Evolutionary conservation across 805 yeast species (phyloP).

Genomic region (Spathaspora gorwiae): DNA sequence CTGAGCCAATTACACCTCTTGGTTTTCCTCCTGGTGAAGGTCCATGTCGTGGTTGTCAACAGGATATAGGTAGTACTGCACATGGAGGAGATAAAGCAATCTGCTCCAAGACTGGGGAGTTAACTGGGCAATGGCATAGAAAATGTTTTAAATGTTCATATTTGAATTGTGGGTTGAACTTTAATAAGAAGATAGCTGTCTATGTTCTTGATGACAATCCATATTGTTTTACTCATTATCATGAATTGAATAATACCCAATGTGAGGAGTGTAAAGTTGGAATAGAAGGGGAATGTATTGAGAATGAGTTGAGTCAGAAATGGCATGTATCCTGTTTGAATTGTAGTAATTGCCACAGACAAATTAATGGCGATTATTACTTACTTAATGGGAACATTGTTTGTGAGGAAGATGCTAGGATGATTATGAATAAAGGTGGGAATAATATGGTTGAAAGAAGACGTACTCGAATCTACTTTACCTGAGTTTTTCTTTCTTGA

Average conservation of each 20-base stretch:
- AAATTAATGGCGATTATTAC: conserved; percentile 53
- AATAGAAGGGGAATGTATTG: conserved; percentile 88
- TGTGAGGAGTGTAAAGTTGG: conserved; percentile 70
- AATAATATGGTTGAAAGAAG: conserved; percentile 39
- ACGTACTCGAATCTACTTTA: conserved; percentile 29
- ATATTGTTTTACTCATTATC: conserved; percentile 76
- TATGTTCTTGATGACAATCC: conserved; percentile 79
- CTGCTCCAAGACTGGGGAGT: conserved; percentile 78
- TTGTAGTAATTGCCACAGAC: conserved; percentile 56
- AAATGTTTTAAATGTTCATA: conserved; percentile 70
- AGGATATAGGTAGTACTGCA: conserved; percentile 41
- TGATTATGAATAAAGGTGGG: conserved; percentile 19
- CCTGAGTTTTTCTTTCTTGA: background rate
- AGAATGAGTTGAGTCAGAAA: conserved; percentile 62
- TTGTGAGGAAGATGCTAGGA: conserved; percentile 47
- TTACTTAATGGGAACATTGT: conserved; percentile 43
- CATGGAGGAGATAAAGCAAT: conserved; percentile 53
- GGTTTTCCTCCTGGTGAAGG: conserved; percentile 61
- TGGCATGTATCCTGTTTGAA: conserved; percentile 73
- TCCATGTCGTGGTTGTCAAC: conserved; percentile 73
- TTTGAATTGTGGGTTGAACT: conserved; percentile 48
- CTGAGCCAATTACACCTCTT: conserved; percentile 7
- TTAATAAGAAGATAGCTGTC: conserved; percentile 58
- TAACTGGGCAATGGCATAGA: conserved; percentile 93
- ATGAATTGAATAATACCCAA: conserved; percentile 65